Evolutionary conservation across 306 rosid genomes (phyloP).

Genomic region (Cucumis cinereus): DNA sequence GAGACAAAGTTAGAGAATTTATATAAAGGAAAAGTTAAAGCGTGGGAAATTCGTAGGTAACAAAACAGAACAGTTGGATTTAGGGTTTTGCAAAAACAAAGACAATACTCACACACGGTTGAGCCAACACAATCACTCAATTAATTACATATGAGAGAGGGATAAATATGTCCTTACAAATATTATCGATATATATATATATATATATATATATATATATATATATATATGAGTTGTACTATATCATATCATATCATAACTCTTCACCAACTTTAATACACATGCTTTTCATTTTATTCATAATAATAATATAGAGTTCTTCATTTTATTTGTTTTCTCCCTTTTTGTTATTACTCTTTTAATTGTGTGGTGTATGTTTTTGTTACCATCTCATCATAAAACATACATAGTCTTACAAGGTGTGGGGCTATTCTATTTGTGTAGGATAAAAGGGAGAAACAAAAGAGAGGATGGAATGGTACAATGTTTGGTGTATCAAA

Average conservation of each 20-base stretch:
- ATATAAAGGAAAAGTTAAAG: background rate
- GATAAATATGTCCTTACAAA: background rate
- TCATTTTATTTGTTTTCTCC: too few species aligned
- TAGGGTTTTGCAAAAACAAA: background rate
- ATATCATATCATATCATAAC: too few species aligned
- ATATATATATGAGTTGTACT: background rate
- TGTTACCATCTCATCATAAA: background rate
- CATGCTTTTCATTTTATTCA: too few species aligned
- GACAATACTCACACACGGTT: background rate
- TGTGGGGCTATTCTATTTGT: background rate
- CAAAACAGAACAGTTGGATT: background rate
- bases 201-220: too few species aligned
- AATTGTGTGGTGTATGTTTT: too few species aligned
- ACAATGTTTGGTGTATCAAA: background rate
- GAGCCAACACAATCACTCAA: background rate
- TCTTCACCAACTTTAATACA: background rate
- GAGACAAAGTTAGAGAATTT: background rate
- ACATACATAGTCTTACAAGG: background rate
- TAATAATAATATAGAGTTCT: too few species aligned
- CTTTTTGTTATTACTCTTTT: too few species aligned
- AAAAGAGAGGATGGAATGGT: background rate
- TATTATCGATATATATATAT: too few species aligned
- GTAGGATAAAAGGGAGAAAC: background rate
- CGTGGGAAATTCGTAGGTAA: constrained; percentile 2
- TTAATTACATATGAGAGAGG: background rate